These are phyloP conservation scores for Abrus pulchellus DNA, from an alignment of 306 rosid genomes.

Conservation along the genomic window DNA sequence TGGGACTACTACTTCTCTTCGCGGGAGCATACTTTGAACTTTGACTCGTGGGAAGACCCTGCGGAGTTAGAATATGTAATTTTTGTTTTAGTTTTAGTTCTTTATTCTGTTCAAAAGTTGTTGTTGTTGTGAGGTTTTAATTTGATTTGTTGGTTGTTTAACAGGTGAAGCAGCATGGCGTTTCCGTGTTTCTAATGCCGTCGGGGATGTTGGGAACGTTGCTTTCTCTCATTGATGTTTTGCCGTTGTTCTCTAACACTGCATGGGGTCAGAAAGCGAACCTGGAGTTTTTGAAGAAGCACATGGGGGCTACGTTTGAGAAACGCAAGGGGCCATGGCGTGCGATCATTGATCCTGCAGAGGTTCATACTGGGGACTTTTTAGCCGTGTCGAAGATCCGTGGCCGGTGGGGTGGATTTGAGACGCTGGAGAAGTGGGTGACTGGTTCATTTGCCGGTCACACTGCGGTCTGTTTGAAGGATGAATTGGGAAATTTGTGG, in stretches of 20 bases:
- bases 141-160: slow-evolving; percentile 32
- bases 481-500: slow-evolving; percentile 85
- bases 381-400: slow-evolving; percentile 89
- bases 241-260: slow-evolving; percentile 86
- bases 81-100: neutral
- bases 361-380: slow-evolving; percentile 91
- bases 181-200: slow-evolving; percentile 95
- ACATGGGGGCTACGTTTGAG: slow-evolving; percentile 88
- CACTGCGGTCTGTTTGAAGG: slow-evolving; percentile 92
- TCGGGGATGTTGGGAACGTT: slow-evolving; percentile 93
- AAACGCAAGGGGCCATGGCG: slow-evolving; percentile 76
- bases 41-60: slow-evolving; percentile 88
- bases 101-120: slow-evolving; percentile 27
- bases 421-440: slow-evolving; percentile 91
- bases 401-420: slow-evolving; percentile 96
- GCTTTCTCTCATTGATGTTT: slow-evolving; percentile 76
- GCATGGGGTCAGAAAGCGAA: slow-evolving; percentile 89
- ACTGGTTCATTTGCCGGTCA: slow-evolving; percentile 96
- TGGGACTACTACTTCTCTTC: slow-evolving; percentile 93
- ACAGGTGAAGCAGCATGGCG: slow-evolving; percentile 91
- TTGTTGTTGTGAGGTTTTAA: slow-evolving; percentile 7
- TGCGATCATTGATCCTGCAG: slow-evolving; percentile 69
- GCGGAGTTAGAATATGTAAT: slow-evolving; percentile 92
- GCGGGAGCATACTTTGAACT: slow-evolving; percentile 74
- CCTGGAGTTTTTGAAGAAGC: slow-evolving; percentile 76